Evolutionary conservation across 208 protist species (phyloP).

Genomic region (Leishmania gerbilli): DNA sequence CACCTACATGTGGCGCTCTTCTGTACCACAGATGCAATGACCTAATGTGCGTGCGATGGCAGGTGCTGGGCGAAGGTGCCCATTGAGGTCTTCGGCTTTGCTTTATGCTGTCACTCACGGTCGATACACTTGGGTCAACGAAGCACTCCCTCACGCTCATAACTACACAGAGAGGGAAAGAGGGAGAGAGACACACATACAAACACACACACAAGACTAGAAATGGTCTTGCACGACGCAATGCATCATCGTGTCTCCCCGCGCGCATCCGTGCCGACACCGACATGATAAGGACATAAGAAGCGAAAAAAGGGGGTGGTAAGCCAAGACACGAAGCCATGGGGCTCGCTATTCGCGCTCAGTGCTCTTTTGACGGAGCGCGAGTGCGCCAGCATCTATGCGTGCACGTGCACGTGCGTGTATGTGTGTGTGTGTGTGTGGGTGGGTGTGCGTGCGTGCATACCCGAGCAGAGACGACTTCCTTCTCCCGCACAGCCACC

Average conservation of each 20-base stretch:
- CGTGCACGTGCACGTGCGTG: not conserved
- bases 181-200: too few species aligned
- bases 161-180: too few species aligned
- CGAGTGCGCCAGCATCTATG: not conserved
- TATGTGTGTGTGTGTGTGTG: too few species aligned
- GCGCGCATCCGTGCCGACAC: not conserved
- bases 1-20: not conserved
- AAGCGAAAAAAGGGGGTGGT: not conserved
- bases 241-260: not conserved
- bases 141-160: too few species aligned
- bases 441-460: not conserved
- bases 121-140: too few species aligned
- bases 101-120: too few species aligned
- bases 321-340: not conserved
- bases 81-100: too few species aligned
- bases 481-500: not conserved
- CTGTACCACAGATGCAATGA: not conserved
- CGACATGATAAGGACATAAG: too few species aligned
- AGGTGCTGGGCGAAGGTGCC: too few species aligned
- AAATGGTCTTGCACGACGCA: too few species aligned
- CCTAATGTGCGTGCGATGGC: not conserved
- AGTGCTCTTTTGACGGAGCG: not conserved
- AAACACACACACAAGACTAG: too few species aligned
- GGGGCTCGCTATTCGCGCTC: not conserved
- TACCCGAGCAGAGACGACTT: not conserved